Evolutionary conservation across 2,329 filamentous ascomycete species (phyloP), one percentile per base, ranked within the genome.

Genomic region (Nemania diffusa): DNA sequence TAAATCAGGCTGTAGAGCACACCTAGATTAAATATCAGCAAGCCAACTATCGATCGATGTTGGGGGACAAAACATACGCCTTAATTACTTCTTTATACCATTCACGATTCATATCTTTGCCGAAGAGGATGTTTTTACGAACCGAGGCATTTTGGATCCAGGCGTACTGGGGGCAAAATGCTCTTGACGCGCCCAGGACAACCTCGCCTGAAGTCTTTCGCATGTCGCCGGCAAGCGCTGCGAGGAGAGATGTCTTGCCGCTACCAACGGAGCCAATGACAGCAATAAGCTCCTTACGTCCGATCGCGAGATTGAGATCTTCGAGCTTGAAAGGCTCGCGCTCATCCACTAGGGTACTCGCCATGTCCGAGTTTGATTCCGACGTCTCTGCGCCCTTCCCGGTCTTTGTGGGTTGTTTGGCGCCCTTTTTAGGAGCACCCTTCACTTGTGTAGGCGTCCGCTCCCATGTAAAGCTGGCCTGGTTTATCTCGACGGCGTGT

Each of bases 101-200:
- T 2, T 83, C 81, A 65, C 85, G 85, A 59, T 97, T 85, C 80
- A 91, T 87, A 0, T 89, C 87, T 72, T 93, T 95, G 11, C 95
- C 95, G 75, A 98, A 98, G 0, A 93, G 80, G 66, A 99, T 97
- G 75, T 99, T 99, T 37, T 97, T 89, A 69, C 89, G 90, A 3
- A 98, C 87, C 0, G 91, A 92, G 0, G 93, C 86, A 75, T 98
- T 98, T 77, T 98, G 95, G 56, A 99, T 97, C 96, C 96, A 99
- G 0, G 96, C 93, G 76, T 97, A 97, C 77, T 99, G 95, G 0
- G 95, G 95, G 72, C 96, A 98, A 74, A 97, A 97, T 0, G 95
- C 93, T 69, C 94, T 86, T 2, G 89, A 90, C 0, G 93, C 93
- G 46, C 94, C 92, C 72, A 96, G 86, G 0, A 88, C 86, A 5